Evolutionary conservation across 2,329 filamentous ascomycete genomes (phyloP), one percentile per base, ranked within the genome.

Genomic region (Macrophomina phaseolina): DNA sequence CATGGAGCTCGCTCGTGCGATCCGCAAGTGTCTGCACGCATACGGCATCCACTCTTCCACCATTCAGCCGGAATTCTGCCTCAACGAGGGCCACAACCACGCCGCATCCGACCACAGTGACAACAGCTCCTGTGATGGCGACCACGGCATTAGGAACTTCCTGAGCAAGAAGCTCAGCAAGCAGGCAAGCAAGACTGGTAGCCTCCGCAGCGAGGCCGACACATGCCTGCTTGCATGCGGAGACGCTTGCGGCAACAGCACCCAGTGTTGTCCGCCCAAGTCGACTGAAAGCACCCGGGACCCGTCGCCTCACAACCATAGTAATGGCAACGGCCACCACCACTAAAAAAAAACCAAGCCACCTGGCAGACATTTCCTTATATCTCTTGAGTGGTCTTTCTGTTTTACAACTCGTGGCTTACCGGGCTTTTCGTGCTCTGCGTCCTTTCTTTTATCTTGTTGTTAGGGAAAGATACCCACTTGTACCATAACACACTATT

Each of bases 21-120:
- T 96, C 18, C 87, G 94, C 56, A 90, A 90, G 74, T 99, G 95
- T 74, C 88, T 99, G 3, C 95, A 99, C 78, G 94, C 89, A 42
- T 97, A 97, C 73, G 94, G 95, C 66, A 98, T 99, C 70, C 95
- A 99, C 82, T 96, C 92, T 45, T 94, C 93, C 42, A 99, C 95
- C 12, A 98, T 99, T 72, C 95, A 99, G 79, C 95, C 95, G 5
- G 95, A 99, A 78, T 99, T 83, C 74, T 81, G 81, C 71, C 76
- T 83, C 30, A 77, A 84, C 66, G 74, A 76, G 5, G 77, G 77
- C 18, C 80, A 82, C 69, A 78, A 80, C 67, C 81, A 83, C 68
- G 74, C 77, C 23, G 74, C 73, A 71, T 72, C 73, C 16, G 71
- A 69, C 6, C 73, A 77, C 36, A 56, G 52, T n/a, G 51, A 64